Evolutionary conservation across 2,329 filamentous ascomycete species (phyloP).

Genomic region (Aspergillus bombycis): DNA sequence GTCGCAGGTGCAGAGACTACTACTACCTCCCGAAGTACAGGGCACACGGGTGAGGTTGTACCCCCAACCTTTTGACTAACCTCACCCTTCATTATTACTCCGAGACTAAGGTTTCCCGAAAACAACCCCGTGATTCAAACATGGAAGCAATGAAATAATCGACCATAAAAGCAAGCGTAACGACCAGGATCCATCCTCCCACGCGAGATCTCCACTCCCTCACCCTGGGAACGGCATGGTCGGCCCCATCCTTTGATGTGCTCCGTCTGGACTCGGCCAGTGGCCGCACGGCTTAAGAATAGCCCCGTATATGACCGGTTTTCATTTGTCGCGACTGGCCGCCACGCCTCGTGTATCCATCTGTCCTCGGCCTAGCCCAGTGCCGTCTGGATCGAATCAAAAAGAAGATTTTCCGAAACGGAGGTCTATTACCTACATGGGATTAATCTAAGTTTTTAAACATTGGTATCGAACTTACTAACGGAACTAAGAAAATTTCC

Average conservation of each 20-base stretch:
- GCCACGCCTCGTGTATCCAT: constrained; percentile 6
- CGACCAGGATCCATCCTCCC: constrained; percentile 6
- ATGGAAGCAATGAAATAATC: not conserved
- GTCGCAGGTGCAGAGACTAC: not conserved
- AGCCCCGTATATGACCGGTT: not conserved
- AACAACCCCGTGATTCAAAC: not conserved
- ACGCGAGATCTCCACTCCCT: constrained; percentile 6
- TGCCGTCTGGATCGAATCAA: not conserved
- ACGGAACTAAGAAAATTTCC: constrained; percentile 6
- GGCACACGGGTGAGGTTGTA: not conserved
- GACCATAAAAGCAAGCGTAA: constrained; percentile 1
- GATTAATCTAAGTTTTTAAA: constrained; percentile 4
- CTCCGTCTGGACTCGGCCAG: constrained; percentile 4
- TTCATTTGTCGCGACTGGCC: not conserved
- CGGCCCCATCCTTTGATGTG: constrained; percentile 1
- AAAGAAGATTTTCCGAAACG: constrained; percentile 6
- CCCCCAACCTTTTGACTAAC: not conserved
- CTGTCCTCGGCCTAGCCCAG: not conserved
- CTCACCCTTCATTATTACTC: not conserved
- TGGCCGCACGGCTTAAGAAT: constrained; percentile 1
- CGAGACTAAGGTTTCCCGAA: constrained; percentile 1
- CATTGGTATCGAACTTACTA: not conserved
- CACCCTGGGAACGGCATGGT: constrained; percentile 6
- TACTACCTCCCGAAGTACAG: not conserved
- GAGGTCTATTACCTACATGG: not conserved